Evolutionary conservation across 345 rosid species (phyloP).

Genomic region (Mallotus nudiflorus): DNA sequence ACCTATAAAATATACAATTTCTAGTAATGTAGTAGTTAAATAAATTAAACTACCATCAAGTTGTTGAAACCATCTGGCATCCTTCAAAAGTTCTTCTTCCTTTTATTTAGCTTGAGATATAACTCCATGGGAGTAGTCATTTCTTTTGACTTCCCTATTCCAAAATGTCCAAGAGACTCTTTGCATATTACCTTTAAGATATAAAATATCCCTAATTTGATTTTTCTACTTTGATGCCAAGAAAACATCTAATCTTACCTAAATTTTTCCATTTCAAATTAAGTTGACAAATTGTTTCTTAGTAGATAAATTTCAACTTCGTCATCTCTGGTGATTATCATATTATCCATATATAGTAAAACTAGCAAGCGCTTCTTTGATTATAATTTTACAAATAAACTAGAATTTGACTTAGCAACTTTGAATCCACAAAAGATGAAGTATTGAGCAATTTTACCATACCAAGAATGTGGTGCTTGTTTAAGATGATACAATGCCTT

Average conservation of each 20-base stretch:
- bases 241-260: conserved; percentile 1
- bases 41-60: conserved; percentile 8
- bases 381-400: no score
- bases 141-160: neutral
- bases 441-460: no score
- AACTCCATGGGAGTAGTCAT: neutral
- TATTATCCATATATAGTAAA: no score
- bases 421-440: no score
- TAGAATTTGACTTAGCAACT: no score
- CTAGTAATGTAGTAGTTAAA: conserved; percentile 5
- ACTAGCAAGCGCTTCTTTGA: no score
- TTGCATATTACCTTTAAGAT: neutral
- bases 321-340: no score
- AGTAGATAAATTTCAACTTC: no score
- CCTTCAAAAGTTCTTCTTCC: neutral
- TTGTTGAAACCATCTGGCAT: neutral
- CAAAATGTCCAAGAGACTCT: neutral
- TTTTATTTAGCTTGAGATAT: neutral
- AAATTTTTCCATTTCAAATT: no score
- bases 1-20: neutral
- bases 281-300: no score
- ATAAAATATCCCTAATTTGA: neutral
- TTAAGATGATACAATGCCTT: no score
- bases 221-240: conserved; percentile 5
- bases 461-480: no score